Evolutionary conservation across 345 rosid species (phyloP).

Genomic region (Erysimum cheiranthoides): DNA sequence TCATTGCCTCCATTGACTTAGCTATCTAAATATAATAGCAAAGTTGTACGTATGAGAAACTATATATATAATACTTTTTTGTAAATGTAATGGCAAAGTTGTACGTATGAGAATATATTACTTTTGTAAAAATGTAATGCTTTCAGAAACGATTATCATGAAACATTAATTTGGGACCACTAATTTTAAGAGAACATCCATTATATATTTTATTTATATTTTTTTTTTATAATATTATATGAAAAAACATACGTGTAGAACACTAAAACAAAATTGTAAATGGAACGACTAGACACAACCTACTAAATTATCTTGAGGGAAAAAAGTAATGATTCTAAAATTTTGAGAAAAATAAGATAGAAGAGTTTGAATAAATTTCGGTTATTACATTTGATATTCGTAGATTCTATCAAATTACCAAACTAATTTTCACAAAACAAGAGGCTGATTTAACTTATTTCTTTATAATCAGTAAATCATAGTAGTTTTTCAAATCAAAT

Average conservation of each 20-base stretch:
- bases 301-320: neutral
- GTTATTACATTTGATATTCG: neutral
- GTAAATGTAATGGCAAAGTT: neutral
- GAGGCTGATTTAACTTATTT: neutral
- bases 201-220: neutral
- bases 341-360: no score
- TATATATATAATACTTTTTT: neutral
- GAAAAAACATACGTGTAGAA: neutral
- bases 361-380: no score
- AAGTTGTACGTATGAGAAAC: neutral
- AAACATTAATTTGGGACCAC: neutral
- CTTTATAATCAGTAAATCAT: neutral
- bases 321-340: no score
- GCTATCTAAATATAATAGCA: conserved; percentile 48
- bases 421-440: neutral
- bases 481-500: neutral
- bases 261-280: neutral
- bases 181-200: neutral
- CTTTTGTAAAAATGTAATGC: neutral
- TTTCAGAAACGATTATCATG: neutral
- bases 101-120: neutral
- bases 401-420: neutral
- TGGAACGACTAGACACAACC: neutral
- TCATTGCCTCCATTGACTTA: conserved; percentile 57
- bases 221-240: no score